These are phyloP conservation scores for Lolium rigidum DNA, from an alignment of 176 grass and related monocot genomes.

Conservation along the genomic window DNA sequence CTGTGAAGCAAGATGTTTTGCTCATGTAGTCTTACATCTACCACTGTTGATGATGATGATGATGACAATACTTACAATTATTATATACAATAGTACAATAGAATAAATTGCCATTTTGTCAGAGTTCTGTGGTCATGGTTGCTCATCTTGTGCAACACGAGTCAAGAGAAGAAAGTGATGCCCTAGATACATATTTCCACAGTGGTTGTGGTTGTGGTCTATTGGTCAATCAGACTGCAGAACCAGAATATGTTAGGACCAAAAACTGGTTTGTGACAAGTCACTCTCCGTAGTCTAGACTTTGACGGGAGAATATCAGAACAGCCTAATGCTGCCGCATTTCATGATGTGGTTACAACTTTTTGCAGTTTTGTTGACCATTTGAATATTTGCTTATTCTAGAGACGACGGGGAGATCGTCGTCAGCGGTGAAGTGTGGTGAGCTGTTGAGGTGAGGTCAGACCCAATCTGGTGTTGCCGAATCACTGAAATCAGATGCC, in stretches of 20 bases:
- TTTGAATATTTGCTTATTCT: background rate
- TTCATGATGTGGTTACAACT: background rate
- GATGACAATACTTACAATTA: slow-evolving; percentile 31
- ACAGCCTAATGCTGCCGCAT: background rate
- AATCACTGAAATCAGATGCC: background rate
- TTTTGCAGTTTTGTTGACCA: background rate
- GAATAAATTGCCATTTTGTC: slow-evolving; percentile 42
- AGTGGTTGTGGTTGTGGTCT: slow-evolving; percentile 5
- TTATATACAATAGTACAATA: slow-evolving; percentile 32
- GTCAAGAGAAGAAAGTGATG: slow-evolving; percentile 14
- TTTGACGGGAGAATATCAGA: slow-evolving; percentile 39
- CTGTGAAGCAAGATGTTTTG: slow-evolving; percentile 36
- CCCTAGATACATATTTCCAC: background rate
- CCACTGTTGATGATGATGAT: slow-evolving; percentile 44
- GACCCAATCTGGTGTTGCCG: background rate
- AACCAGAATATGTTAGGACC: slow-evolving; percentile 10
- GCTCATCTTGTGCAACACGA: slow-evolving; percentile 20
- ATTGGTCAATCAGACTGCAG: slow-evolving; percentile 1
- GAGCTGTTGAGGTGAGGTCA: background rate
- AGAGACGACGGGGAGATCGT: background rate
- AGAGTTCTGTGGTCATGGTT: slow-evolving; percentile 14
- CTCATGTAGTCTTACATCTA: slow-evolving; percentile 37
- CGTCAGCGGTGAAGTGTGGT: background rate
- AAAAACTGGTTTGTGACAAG: slow-evolving; percentile 3
- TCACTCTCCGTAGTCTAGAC: slow-evolving; percentile 21